Evolutionary conservation across 129 eudicot species (phyloP), one percentile per base, ranked within the genome.

Genomic region (Centrapalus pauciflorus): DNA sequence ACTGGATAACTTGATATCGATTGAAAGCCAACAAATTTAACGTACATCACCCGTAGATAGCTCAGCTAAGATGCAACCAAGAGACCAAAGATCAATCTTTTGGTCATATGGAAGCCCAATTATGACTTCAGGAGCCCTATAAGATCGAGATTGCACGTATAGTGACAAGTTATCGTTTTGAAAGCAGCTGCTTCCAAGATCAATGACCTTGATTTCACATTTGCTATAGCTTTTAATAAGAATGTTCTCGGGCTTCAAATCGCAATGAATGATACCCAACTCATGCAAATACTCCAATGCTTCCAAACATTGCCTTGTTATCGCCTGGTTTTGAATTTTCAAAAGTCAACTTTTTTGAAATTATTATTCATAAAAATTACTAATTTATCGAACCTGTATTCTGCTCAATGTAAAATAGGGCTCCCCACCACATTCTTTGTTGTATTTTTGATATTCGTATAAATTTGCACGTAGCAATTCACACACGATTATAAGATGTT

Each of bases 121-220:
- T 48, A 94, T 89, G 40, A 94, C 97, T 68, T 94, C 97, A 12
- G 99, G 99, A 80, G 99, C 99, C 67, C 99, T 79, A 68, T 94
- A 94, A 17, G 99, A 94, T 63, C 99, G 89, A 56, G 99, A 94
- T 75, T 94, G 99, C 66, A 94, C 94, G 40, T 94, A 94, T 17
- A 86, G 63, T 71, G 92, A 89, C 79, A 94, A 78, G 75, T 81
- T 76, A 60, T 94, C 99, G 0, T 72, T 82, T 66, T 69, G 81
- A 80, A 94, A 94, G 74, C 99, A 94, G 66, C 99, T 94, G 83
- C 99, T 94, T 65, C 99, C 99, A 49, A 94, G 95, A 86, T 94
- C 99, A 34, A 94, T 94, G 46, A 94, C 86, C 67, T 94, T 94
- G 62, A 94, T 86, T 83, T 94, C 95, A 51, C 99, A 89, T 80